phyloP scores from a whole-genome alignment of 805 yeast genomes.

The Alloascoidea africana region DNA sequence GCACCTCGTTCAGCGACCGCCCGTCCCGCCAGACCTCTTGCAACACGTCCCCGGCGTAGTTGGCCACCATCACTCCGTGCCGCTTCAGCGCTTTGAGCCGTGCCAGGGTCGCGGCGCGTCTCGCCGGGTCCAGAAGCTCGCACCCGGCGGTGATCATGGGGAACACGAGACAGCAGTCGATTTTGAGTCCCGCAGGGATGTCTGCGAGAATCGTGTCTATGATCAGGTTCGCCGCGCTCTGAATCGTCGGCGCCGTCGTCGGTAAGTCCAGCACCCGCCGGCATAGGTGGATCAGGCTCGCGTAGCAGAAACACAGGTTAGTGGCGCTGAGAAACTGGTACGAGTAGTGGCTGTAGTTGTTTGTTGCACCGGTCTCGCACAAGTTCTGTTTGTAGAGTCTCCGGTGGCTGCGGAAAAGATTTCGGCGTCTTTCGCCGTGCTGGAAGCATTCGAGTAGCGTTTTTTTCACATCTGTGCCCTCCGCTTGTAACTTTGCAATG shows the following conservation, averaged over 20 bases:
- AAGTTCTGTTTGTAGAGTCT: conserved; percentile 11
- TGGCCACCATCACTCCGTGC: conserved; percentile 27
- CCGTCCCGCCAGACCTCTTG: conserved; percentile 36
- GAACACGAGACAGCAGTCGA: conserved; percentile 40
- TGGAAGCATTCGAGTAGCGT: conserved; percentile 14
- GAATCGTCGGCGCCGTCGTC: conserved; percentile 28
- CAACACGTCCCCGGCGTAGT: conserved; percentile 32
- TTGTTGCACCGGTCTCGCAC: conserved; percentile 11
- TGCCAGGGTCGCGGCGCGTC: conserved; percentile 21
- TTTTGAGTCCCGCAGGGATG: conserved; percentile 30
- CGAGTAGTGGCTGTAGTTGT: conserved; percentile 10
- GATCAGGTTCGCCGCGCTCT: conserved; percentile 27
- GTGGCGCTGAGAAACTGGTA: conserved; percentile 24
- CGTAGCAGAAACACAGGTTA: conserved; percentile 33
- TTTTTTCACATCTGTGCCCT: conserved; percentile 26
- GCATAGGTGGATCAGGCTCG: conserved; percentile 40
- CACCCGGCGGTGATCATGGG: conserved; percentile 45
- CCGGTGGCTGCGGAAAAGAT: not conserved
- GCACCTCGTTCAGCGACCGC: conserved; percentile 34
- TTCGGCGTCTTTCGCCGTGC: conserved; percentile 7
- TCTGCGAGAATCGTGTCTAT: conserved; percentile 20
- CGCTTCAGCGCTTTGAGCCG: conserved; percentile 26
- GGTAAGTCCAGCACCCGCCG: conserved; percentile 38
- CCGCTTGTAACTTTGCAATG: conserved; percentile 14
- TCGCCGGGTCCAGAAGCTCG: conserved; percentile 27